Conservation (phyloP, 2,329 filamentous ascomycete genomes). For the Colletotrichum sp. region DNA sequence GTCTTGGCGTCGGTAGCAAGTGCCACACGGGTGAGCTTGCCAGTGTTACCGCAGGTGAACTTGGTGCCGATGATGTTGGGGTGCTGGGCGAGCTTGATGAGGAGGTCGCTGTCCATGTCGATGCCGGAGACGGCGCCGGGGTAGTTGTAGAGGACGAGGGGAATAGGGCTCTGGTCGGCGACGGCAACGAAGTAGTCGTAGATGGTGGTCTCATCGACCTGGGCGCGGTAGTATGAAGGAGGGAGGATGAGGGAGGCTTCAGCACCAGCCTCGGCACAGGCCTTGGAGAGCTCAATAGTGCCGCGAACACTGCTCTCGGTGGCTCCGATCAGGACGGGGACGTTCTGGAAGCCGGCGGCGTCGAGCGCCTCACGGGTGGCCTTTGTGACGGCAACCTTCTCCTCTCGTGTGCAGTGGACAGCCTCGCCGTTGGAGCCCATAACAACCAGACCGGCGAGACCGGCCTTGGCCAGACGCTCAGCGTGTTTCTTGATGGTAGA, state of each 20-base stretch:
- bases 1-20: slow-evolving; percentile 74
- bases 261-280: slow-evolving; percentile 71
- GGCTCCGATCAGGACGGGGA: slow-evolving; percentile 84
- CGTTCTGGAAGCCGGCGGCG: slow-evolving; percentile 74
- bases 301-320: slow-evolving; percentile 82
- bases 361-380: slow-evolving; percentile 84
- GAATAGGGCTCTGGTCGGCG: slow-evolving; percentile 76
- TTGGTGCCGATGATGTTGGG: slow-evolving; percentile 88
- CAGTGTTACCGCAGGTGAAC: slow-evolving; percentile 91
- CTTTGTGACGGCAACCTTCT: slow-evolving; percentile 76
- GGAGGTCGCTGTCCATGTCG: slow-evolving; percentile 87
- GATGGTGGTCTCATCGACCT: slow-evolving; percentile 76
- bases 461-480: slow-evolving; percentile 76
- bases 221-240: slow-evolving; percentile 81
- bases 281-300: slow-evolving; percentile 76
- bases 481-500: slow-evolving; percentile 81
- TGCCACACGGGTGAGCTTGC: slow-evolving; percentile 85
- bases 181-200: slow-evolving; percentile 77
- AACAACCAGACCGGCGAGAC: slow-evolving; percentile 81
- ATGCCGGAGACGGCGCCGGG: slow-evolving; percentile 86
- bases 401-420: slow-evolving; percentile 79
- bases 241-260: slow-evolving; percentile 83
- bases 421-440: slow-evolving; percentile 94
- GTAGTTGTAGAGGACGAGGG: slow-evolving; percentile 91
- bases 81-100: slow-evolving; percentile 80